Conservation (phyloP, 768 basidiomycete species). For the Lentinula detonsa region DNA sequence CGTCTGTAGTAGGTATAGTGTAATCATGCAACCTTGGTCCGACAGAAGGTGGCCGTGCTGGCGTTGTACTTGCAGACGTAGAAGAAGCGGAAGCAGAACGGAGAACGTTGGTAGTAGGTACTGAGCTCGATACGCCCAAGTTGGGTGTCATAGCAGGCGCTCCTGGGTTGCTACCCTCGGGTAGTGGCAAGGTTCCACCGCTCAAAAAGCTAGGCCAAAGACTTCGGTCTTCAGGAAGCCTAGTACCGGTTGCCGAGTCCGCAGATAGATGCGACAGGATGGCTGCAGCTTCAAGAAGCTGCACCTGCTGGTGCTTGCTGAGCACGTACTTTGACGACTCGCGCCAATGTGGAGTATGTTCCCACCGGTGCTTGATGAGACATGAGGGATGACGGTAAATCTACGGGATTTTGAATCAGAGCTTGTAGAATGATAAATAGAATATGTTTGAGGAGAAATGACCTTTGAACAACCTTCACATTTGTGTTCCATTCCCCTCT, state of each 20-base stretch:
- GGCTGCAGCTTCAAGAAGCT: constrained; percentile 93
- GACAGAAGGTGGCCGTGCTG: constrained; percentile 22
- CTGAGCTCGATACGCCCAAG: constrained; percentile 3
- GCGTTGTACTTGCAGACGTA: constrained; percentile 42
- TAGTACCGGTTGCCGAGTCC: constrained; percentile 50
- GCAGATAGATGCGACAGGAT: constrained; percentile 87
- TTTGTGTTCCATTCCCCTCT: constrained; percentile 79
- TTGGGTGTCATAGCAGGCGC: background rate
- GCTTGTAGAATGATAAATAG: background rate
- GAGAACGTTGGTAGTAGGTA: background rate
- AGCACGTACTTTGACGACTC: constrained; percentile 86
- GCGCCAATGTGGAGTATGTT: constrained; percentile 94
- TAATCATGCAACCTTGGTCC: constrained; percentile 69
- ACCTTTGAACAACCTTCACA: constrained; percentile 97
- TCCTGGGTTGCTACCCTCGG: constrained; percentile 19
- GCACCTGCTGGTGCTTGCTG: constrained; percentile 96
- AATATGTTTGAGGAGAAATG: background rate
- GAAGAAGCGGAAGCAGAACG: background rate
- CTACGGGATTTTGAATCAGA: constrained; percentile 25
- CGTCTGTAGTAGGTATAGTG: constrained; percentile 35
- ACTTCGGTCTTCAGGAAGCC: constrained; percentile 89
- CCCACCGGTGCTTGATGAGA: constrained; percentile 97
- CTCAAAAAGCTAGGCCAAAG: constrained; percentile 86
- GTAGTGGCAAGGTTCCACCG: constrained; percentile 59
- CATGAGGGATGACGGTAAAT: constrained; percentile 91